These are phyloP conservation scores for Penicillium griseofulvum DNA, from an alignment of 2,329 filamentous ascomycete species.

Conservation along the genomic window DNA sequence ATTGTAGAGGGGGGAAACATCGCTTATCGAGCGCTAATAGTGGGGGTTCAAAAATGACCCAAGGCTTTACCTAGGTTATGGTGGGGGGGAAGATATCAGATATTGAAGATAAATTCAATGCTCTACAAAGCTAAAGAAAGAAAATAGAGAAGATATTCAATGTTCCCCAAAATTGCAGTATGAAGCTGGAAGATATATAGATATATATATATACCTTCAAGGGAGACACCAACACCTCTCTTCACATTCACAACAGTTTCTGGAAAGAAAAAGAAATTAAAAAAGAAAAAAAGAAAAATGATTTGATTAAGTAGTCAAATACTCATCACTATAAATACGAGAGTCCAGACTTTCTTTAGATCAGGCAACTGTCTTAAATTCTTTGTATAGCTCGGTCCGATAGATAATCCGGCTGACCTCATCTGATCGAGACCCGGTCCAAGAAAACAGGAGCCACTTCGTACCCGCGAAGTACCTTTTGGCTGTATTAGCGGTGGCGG, in stretches of 20 bases:
- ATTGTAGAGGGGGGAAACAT: neutral
- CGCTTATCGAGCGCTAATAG: slow-evolving; percentile 12
- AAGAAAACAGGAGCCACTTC: slow-evolving; percentile 3
- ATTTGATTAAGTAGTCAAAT: neutral
- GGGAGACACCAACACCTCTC: neutral
- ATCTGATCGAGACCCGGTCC: slow-evolving; percentile 9
- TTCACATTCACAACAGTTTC: neutral
- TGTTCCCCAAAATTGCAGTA: neutral
- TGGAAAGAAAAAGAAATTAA: neutral
- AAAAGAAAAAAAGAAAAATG: neutral
- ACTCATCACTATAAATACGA: neutral
- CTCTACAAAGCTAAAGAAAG: too few relatives aligned
- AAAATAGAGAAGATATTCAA: neutral
- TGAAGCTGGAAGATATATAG: neutral
- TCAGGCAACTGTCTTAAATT: neutral
- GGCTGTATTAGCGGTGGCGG: slow-evolving; percentile 22
- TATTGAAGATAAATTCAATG: too few relatives aligned
- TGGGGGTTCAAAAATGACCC: neutral
- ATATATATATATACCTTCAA: neutral
- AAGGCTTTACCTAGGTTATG: neutral
- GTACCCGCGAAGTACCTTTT: slow-evolving; percentile 20
- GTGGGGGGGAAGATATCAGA: too few relatives aligned
- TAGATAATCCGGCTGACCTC: slow-evolving; percentile 2
- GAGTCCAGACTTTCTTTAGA: neutral
- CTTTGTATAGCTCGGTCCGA: slow-evolving; percentile 4